These are phyloP conservation scores for Penicillium rolfsii DNA, from an alignment of 2,329 filamentous ascomycete species.

Conservation along the genomic window DNA sequence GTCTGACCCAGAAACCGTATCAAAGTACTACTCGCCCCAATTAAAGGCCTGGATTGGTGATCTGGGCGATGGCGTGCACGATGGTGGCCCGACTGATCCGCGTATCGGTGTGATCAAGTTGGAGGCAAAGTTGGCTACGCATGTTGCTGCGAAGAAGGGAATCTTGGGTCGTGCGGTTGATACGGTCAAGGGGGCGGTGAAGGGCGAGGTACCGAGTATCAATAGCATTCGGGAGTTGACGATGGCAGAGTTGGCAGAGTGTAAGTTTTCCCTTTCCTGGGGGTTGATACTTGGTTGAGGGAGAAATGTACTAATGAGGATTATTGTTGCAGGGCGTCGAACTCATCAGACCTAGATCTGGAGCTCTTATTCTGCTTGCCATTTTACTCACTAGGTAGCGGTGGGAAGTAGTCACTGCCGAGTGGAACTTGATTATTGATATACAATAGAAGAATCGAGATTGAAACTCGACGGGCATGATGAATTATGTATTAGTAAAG, in stretches of 20 bases:
- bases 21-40: constrained; percentile 72
- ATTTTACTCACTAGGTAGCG: background rate
- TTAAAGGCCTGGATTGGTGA: constrained; percentile 88
- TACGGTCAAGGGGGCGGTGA: constrained; percentile 74
- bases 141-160: constrained; percentile 67
- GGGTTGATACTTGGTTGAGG: constrained; percentile 9
- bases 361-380: background rate
- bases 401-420: background rate
- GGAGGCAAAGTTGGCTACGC: constrained; percentile 71
- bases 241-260: constrained; percentile 66
- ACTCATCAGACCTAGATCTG: constrained; percentile 29
- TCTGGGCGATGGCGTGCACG: constrained; percentile 78
- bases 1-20: constrained; percentile 68
- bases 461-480: background rate
- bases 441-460: background rate
- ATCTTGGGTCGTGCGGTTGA: constrained; percentile 68
- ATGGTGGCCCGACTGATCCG: constrained; percentile 79
- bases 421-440: background rate
- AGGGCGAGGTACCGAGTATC: constrained; percentile 70
- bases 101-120: constrained; percentile 81
- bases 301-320: constrained; percentile 13
- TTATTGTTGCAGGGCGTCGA: constrained; percentile 32
- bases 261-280: constrained; percentile 38
- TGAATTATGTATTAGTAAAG: background rate
- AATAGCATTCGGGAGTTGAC: constrained; percentile 77